Evolutionary conservation across 2,329 filamentous ascomycete genomes (phyloP), one percentile per base, ranked within the genome.

Genomic region (Xylariaceae sp.): DNA sequence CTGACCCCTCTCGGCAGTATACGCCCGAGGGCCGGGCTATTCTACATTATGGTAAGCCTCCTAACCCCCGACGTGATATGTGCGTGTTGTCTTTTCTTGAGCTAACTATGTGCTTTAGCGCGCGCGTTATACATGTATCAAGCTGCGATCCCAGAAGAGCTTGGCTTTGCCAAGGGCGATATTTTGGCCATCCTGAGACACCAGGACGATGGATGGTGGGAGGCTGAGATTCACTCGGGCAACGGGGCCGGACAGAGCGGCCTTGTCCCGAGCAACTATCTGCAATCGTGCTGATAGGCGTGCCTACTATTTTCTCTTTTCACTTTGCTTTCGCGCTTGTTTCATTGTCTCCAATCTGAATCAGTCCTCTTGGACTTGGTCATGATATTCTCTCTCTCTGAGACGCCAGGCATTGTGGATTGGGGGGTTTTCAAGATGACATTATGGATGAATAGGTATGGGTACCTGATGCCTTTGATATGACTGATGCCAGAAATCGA

Each of bases 181-280:
- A 86, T 93, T 60, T 80, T 99, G 11, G 91, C 93, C 1, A 87
- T 99, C 11, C 79, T 97, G 51, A 83, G 92, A 61, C 85, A 96
- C 69, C 94, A 99, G 75, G 94, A 99, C 72, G 94, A 99, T 71
- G 94, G 94, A 17, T 99, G 94, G 94, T 99, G 95, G 94, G 94
- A 99, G 77, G 95, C 95, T 10, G 93, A 97, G 74, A 85, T 97
- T 47, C 89, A 92, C 51, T 87, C 87, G 23, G 80, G 82, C 64
- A 82, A 80, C 59, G 74, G 72, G n/a, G 68, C 57, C 63, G 84
- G 81, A 53, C 80, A 75, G 53, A 72, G 80, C 59, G 85, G 85
- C 62, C 77, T 88, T 70, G 85, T 88, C 65, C 85, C 85, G 64
- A 88, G 85, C 73, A 88, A 88, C 71, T 88, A 88, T 68, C 77